Percentiles rank a stretch among this genome's conserved stretches.
Conservation (phyloP, 768 basidiomycete genomes). For the Suillus subluteus region DNA sequence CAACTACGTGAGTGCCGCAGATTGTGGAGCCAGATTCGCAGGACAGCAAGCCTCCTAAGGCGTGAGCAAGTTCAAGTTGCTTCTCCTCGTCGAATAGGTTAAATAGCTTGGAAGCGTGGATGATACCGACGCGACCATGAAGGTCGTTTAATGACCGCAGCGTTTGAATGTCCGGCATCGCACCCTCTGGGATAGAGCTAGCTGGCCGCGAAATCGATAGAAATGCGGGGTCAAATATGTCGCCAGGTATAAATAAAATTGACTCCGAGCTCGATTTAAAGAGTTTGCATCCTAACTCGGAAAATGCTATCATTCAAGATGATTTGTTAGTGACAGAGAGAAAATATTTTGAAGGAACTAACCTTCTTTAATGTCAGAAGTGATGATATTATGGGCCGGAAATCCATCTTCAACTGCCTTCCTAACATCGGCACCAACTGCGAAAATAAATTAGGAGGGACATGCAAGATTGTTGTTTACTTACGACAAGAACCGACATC, state of each 20-base stretch:
- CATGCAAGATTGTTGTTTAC: slow-evolving; percentile 7
- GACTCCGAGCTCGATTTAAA: slow-evolving; percentile 55
- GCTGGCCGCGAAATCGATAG: slow-evolving; percentile 36
- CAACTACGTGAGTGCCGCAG: slow-evolving; percentile 22
- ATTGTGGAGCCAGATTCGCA: slow-evolving; percentile 24
- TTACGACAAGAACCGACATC: slow-evolving; percentile 45
- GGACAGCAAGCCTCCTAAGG: slow-evolving; percentile 23
- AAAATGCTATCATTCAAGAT: slow-evolving; percentile 44
- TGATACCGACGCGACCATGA: slow-evolving; percentile 46
- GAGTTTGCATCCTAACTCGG: slow-evolving; percentile 58
- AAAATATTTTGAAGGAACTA: not conserved
- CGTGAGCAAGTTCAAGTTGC: slow-evolving; percentile 21
- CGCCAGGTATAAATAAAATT: slow-evolving; percentile 55
- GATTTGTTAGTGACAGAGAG: not conserved
- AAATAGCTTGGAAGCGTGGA: slow-evolving; percentile 52
- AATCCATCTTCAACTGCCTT: slow-evolving; percentile 42
- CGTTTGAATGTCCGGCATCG: slow-evolving; percentile 29
- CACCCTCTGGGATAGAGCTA: slow-evolving; percentile 20
- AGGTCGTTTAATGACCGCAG: slow-evolving; percentile 47
- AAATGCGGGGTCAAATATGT: slow-evolving; percentile 49
- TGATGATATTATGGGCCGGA: slow-evolving; percentile 36
- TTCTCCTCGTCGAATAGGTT: slow-evolving; percentile 24
- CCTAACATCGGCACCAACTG: slow-evolving; percentile 38
- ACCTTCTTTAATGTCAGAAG: slow-evolving; percentile 40
- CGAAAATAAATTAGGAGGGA: not conserved